Base-by-base conservation (phyloP, 352 stramenopile genomes). In the Globisporangium polare region DNA sequence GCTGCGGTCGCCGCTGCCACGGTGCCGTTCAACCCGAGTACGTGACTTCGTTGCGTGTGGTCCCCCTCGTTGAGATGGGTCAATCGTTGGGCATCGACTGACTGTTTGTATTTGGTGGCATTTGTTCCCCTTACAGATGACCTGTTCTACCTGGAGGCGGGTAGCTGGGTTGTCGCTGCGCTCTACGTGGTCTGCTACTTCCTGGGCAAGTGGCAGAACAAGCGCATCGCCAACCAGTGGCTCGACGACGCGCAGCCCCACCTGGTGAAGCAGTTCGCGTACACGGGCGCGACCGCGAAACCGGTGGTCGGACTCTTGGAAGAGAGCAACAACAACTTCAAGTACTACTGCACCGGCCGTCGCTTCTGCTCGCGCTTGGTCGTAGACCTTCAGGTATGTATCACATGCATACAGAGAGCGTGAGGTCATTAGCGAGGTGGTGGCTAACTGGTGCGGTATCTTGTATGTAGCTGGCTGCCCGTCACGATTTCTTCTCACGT, bases 271-370 rank as follows among this genome's bases (percentile, higher is more conserved):
- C 78, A 90, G 64, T 93, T 93, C 50, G 75, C 80, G 53, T 93
- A 91, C 76, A 91, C 81, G 20, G 79, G 79, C 15, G 72, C 73
- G 12, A 88, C 81, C 5, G 74, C 77, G 12, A 65, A 86, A 42
- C 78, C 86, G 15, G 68, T 68, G 1, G 73, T 90, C 9, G 83
- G 81, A 12, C 62, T 93, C 17, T 71, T 91, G 10, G 81, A 90
- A 41, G 83, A 93, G 59, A 86, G 74, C 60, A 77, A 74, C 62
- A 83, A 67, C 71, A 91, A 89, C 68, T 93, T 79, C 71, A 93
- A 90, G 73, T 93, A 93, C 69, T 93, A 89, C 53, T 93, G 83
- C 74, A 91, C 83, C 1, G 83, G 83, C 18, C 79, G 83, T 41
- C 81, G 83, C 26, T 93, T 90, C 61, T 88, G 85, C 67, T 86